Conservation (phyloP, 2,329 filamentous ascomycete species). For the Rutstroemia sydowiana region DNA sequence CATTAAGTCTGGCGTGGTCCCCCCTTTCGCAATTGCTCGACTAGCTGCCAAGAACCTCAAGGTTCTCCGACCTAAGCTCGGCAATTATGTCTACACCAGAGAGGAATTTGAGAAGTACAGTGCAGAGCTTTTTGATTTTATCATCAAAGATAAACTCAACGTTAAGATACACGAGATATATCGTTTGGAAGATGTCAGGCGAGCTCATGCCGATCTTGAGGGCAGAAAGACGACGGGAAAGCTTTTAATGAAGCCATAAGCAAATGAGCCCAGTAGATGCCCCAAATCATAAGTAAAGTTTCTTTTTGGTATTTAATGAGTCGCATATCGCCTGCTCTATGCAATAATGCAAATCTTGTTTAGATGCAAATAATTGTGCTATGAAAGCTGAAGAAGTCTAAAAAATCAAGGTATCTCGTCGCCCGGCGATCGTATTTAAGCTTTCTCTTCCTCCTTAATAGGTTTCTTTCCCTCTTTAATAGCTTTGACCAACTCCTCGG, state of each 20-base stretch:
- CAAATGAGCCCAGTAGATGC: no score
- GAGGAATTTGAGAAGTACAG: conserved; percentile 66
- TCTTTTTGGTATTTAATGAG: not conserved
- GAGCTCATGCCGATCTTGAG: conserved; percentile 73
- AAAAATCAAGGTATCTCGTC: not conserved
- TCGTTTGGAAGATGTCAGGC: conserved; percentile 61
- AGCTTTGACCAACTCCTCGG: conserved; percentile 66
- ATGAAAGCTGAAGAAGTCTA: not conserved
- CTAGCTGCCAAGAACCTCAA: conserved; percentile 70
- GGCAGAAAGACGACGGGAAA: conserved; percentile 79
- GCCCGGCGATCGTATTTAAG: not conserved
- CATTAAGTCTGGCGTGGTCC: conserved; percentile 42
- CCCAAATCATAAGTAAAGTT: not conserved
- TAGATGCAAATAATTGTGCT: not conserved
- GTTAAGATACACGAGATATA: conserved; percentile 72
- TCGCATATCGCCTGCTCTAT: not conserved
- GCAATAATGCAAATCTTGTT: not conserved
- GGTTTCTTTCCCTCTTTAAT: conserved; percentile 39
- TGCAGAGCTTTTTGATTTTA: conserved; percentile 65
- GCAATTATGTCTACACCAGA: conserved; percentile 60
- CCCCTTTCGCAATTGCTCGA: conserved; percentile 50
- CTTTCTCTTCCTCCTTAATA: not conserved
- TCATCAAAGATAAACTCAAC: conserved; percentile 62
- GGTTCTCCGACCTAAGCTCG: conserved; percentile 65
- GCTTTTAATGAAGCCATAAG: conserved; percentile 57